Evolutionary conservation across 805 yeast genomes (phyloP), one percentile per base, ranked within the genome.

Genomic region (Blastobotrys mokoenaii): DNA sequence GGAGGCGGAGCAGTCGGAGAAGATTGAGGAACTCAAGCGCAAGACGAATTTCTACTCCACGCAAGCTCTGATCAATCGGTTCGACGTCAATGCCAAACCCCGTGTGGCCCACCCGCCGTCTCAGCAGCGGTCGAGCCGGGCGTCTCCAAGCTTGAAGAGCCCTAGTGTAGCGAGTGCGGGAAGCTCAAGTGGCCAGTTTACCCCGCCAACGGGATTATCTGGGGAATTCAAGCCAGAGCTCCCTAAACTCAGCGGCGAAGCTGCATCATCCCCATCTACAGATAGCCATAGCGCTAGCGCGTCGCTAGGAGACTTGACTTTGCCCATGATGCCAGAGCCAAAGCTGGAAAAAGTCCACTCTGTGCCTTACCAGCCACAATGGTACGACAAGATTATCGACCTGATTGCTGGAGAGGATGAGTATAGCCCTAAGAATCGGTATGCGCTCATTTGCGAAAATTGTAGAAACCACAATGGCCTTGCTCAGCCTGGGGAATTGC

Each of bases 381-480:
- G 76, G 72, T 56, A 67, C 53, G 73, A 74, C 50, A 46, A 68
- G 38, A 39, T 73, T 1, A 52, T 73, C 22, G 73, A 71, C 36
- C 37, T 64, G 5, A 51, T 78, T 7, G 61, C 76, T 2, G 90
- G 88, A 16, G 76, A 74, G 43, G 85, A 80, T 61, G 90, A 83
- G 55, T 62, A 74, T 39, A 68, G 77, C 40, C 71, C 82, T 0
- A 76, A 76, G 38, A 66, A 67, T 47, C 63, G 94, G 38, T 82
- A 71, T 58, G 95, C 95, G 0, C 68, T 85, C 52, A 82, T 85
- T 12, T 85, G 95, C 59, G 51, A 57, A 15, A 64, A 69, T n/a
- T 85, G 95, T 57, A 66, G 62, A 17, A 69, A 69, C 14, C 94
- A 85, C 62, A 85, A 86, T 57, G 95, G 95, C 1, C 69, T 85